Base-by-base conservation (phyloP, 176 grass and related monocot genomes). In the Phoenix dactylifera region DNA sequence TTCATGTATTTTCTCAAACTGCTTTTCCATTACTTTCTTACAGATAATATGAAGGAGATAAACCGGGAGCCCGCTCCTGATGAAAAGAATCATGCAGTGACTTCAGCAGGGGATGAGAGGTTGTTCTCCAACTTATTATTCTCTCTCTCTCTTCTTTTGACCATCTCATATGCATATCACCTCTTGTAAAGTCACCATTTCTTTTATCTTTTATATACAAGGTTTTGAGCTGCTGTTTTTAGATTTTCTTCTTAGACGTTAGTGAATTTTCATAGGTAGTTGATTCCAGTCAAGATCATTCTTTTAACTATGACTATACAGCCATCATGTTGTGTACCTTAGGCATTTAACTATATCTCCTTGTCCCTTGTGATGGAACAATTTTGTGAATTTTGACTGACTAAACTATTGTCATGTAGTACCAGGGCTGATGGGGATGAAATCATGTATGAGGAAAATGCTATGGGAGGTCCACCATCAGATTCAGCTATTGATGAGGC, bases 21-120 rank as follows among this genome's bases (percentile, higher is more conserved):
- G 35, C 35, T 44, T 44, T 12, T 44, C 35, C 10, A 44, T 44
- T 44, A 44, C 12, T 44, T 19, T 22, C n/a, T 74, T 69, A 55
- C 93, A 98, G 93, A 98, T 80, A 62, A 51, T 64, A 92, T 98
- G 74, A 98, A 89, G 58, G 93, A 84, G 64, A 55, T 65, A 22
- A 82, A 76, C 18, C 51, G 57, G 53, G 72, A 71, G 28, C 30
- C 58, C 18, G 18, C 18, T 29, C 32, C 70, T 49, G 26, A 63
- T 3, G 30, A 63, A 16, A 35, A 51, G 16, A 51, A 30, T 4
- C 50, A 78, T 19, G 52, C 68, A 14, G 51, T 20, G 50, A 28
- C 26, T 63, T 44, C 60, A 9, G 26, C 59, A 24, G 58, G 49
- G 24, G 51, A 52, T 55, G 60, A 62, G 26, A 70, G 67, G 61